These are phyloP conservation scores for Hypsizygus marmoreus DNA, from an alignment of 768 basidiomycete species.

Conservation along the genomic window DNA sequence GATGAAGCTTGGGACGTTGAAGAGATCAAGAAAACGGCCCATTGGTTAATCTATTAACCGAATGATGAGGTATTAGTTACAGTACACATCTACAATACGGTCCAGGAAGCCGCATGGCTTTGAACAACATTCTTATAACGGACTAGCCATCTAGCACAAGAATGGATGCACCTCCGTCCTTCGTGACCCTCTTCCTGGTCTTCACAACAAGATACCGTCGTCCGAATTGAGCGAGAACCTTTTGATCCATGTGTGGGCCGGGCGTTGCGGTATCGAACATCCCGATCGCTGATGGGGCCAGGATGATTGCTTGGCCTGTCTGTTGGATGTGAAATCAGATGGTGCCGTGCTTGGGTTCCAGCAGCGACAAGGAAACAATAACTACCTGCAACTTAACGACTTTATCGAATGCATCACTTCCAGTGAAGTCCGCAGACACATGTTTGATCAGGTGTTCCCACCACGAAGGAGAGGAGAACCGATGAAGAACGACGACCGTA, in stretches of 20 bases:
- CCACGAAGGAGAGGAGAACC: slow-evolving; percentile 79
- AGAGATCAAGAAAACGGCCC: slow-evolving; percentile 9
- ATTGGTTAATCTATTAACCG: slow-evolving; percentile 38
- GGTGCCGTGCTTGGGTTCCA: background rate
- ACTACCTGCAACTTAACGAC: slow-evolving; percentile 66
- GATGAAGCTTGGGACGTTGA: slow-evolving; percentile 33
- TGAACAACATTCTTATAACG: slow-evolving; percentile 14
- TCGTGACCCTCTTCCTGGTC: slow-evolving; percentile 60
- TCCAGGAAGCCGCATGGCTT: too few species aligned
- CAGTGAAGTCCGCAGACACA: slow-evolving; percentile 63
- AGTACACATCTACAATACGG: background rate
- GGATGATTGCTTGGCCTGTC: slow-evolving; percentile 73
- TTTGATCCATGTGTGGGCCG: slow-evolving; percentile 3
- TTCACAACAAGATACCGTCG: slow-evolving; percentile 61
- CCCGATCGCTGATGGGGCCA: slow-evolving; percentile 65
- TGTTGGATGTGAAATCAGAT: too few species aligned
- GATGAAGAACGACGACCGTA: slow-evolving; percentile 63
- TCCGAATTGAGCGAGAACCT: slow-evolving; percentile 49
- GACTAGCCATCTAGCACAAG: slow-evolving; percentile 37
- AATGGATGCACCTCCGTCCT: slow-evolving; percentile 66
- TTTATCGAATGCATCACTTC: slow-evolving; percentile 62
- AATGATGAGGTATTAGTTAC: background rate
- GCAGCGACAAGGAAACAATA: background rate
- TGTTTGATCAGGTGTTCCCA: slow-evolving; percentile 70
- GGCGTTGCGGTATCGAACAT: slow-evolving; percentile 30